Percentiles rank a stretch among this genome's conserved stretches.
Evolutionary conservation across 768 basidiomycete genomes (phyloP).

Genomic region (Mycena haematopus): DNA sequence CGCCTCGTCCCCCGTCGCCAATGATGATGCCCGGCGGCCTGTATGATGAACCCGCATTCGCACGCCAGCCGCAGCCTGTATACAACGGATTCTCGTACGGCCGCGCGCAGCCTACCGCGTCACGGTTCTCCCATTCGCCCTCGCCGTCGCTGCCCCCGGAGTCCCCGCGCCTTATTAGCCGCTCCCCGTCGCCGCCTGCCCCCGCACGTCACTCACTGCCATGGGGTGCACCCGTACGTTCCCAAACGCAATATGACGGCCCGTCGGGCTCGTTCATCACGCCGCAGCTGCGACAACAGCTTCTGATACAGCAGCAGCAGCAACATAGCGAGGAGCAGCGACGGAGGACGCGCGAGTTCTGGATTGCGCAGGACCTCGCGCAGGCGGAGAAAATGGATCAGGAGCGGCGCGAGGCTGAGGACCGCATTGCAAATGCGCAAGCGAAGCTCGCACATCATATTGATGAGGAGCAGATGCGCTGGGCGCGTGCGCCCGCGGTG

Average conservation of each 20-base stretch:
- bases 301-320: background rate
- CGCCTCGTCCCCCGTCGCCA: conserved; percentile 23
- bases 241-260: background rate
- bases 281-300: no score
- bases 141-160: conserved; percentile 28
- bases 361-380: conserved; percentile 3
- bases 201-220: conserved; percentile 8
- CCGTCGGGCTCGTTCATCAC: conserved; percentile 2
- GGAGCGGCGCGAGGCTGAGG: conserved; percentile 24
- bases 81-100: background rate
- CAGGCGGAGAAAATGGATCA: conserved; percentile 8
- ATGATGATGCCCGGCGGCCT: conserved; percentile 32
- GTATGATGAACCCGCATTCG: conserved; percentile 26
- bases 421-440: conserved; percentile 18
- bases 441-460: conserved; percentile 17
- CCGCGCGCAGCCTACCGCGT: conserved; percentile 15
- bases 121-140: conserved; percentile 30
- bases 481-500: conserved; percentile 10
- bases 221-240: conserved; percentile 2
- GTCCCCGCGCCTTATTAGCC: conserved; percentile 11
- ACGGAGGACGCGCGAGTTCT: background rate
- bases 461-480: conserved; percentile 19
- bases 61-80: conserved; percentile 22
- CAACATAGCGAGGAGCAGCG: background rate
- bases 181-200: conserved; percentile 17